Percentiles rank a stretch among this genome's conserved stretches.
phyloP scores from a whole-genome alignment of 495 filamentous ascomycete genomes.

The Penicillium goetzii region DNA sequence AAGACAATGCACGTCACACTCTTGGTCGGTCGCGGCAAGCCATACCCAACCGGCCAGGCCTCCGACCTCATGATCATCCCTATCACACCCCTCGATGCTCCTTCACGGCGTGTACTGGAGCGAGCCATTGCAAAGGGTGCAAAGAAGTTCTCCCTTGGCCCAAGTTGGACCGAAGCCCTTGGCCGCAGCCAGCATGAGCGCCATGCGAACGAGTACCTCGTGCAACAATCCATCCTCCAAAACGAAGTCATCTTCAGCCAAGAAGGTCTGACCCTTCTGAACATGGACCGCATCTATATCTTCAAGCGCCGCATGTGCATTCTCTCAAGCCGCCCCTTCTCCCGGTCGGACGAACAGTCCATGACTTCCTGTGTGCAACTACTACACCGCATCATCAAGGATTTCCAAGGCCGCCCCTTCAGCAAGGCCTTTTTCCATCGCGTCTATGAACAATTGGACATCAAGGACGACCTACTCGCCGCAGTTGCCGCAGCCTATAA shows the following conservation, averaged over 20 bases:
- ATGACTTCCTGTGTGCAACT: conserved; percentile 56
- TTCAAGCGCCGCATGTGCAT: conserved; percentile 68
- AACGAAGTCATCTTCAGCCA: conserved; percentile 71
- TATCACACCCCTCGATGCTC: conserved; percentile 42
- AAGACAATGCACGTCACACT: conserved; percentile 52
- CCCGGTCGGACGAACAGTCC: conserved; percentile 39
- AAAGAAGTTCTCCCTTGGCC: conserved; percentile 47
- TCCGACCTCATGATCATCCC: conserved; percentile 54
- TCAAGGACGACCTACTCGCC: conserved; percentile 55
- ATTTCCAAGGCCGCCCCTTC: conserved; percentile 60
- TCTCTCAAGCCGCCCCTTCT: conserved; percentile 46
- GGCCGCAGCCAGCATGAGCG: conserved; percentile 43
- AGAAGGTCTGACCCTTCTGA: conserved; percentile 68
- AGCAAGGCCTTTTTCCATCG: conserved; percentile 61
- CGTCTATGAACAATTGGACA: conserved; percentile 64
- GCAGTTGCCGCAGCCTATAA: conserved; percentile 63
- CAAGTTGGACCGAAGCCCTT: conserved; percentile 49
- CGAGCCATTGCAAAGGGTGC: conserved; percentile 47
- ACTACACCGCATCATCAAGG: conserved; percentile 63
- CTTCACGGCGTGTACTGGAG: conserved; percentile 43
- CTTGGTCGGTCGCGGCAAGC: conserved; percentile 52
- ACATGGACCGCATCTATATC: conserved; percentile 72
- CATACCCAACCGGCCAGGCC: conserved; percentile 45
- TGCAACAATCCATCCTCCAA: conserved; percentile 66
- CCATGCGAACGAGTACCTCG: conserved; percentile 54